These are phyloP conservation scores for Suhomyces faveliae DNA, from an alignment of 805 yeast genomes.

Conservation along the genomic window DNA sequence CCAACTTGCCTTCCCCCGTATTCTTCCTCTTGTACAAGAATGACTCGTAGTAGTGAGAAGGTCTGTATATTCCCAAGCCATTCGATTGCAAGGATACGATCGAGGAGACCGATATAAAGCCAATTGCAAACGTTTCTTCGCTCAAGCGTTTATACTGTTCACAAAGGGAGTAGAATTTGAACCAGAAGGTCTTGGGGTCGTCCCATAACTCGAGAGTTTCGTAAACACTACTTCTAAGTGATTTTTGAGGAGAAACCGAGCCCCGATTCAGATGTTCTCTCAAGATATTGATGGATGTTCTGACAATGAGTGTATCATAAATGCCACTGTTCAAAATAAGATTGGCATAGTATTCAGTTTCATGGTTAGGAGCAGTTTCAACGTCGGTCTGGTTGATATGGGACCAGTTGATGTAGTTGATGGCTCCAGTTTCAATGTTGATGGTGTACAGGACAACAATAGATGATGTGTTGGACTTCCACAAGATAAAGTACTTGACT, in stretches of 20 bases:
- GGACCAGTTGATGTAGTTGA: constrained; percentile 15
- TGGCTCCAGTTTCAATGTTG: constrained; percentile 14
- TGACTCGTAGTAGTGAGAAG: constrained; percentile 32
- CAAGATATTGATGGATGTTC: constrained; percentile 53
- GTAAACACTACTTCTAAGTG: constrained; percentile 27
- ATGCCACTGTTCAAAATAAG: constrained; percentile 50
- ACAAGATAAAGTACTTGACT: constrained; percentile 38
- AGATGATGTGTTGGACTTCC: constrained; percentile 65
- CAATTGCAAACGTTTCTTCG: constrained; percentile 53
- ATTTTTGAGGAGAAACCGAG: constrained; percentile 9
- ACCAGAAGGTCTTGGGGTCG: constrained; percentile 49
- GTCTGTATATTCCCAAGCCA: constrained; percentile 32
- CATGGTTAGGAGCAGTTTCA: constrained; percentile 25
- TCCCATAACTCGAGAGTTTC: constrained; percentile 19
- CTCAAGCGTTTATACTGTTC: constrained; percentile 63
- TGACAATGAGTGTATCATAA: constrained; percentile 48
- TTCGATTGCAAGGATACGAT: constrained; percentile 30
- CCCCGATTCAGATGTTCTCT: constrained; percentile 35
- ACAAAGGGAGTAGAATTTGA: constrained; percentile 67
- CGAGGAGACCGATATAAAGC: constrained; percentile 9
- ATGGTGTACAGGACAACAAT: constrained; percentile 16
- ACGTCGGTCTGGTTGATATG: constrained; percentile 12
- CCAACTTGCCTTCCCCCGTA: constrained; percentile 17
- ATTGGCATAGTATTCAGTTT: constrained; percentile 39
- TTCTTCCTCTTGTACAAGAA: constrained; percentile 11